These are phyloP conservation scores for Furcasterigmium furcatum DNA, from an alignment of 2,329 filamentous ascomycete species.

Conservation along the genomic window DNA sequence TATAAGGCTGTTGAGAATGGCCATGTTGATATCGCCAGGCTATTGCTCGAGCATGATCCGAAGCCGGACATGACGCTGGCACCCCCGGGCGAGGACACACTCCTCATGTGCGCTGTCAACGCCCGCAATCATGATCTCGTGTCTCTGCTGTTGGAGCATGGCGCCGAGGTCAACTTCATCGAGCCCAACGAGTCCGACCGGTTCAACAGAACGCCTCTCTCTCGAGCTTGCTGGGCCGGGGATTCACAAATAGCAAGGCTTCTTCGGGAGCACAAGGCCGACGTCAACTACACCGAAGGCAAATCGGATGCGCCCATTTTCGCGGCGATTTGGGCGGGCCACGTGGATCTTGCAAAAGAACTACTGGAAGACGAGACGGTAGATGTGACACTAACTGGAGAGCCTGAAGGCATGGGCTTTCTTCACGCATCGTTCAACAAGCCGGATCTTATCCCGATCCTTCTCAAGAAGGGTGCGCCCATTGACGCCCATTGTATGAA, in stretches of 20 bases:
- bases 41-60: neutral
- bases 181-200: neutral
- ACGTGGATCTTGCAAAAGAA: neutral
- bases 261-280: neutral
- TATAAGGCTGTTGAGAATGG: neutral
- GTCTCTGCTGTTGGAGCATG: slow-evolving; percentile 3
- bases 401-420: neutral
- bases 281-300: neutral
- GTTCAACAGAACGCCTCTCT: neutral
- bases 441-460: neutral
- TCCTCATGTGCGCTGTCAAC: neutral
- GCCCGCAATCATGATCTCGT: neutral
- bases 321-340: neutral
- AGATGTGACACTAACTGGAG: neutral
- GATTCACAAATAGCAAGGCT: neutral
- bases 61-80: neutral
- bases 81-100: neutral
- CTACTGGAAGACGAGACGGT: neutral
- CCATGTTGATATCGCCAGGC: neutral
- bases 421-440: neutral
- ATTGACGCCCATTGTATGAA: neutral
- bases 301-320: slow-evolving; percentile 1
- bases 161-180: neutral
- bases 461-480: slow-evolving; percentile 8
- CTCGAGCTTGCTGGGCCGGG: neutral